Percentiles rank a stretch among this genome's conserved stretches.
Evolutionary conservation across 208 protist species (phyloP).

Genomic region (Trypanosoma rangeli): DNA sequence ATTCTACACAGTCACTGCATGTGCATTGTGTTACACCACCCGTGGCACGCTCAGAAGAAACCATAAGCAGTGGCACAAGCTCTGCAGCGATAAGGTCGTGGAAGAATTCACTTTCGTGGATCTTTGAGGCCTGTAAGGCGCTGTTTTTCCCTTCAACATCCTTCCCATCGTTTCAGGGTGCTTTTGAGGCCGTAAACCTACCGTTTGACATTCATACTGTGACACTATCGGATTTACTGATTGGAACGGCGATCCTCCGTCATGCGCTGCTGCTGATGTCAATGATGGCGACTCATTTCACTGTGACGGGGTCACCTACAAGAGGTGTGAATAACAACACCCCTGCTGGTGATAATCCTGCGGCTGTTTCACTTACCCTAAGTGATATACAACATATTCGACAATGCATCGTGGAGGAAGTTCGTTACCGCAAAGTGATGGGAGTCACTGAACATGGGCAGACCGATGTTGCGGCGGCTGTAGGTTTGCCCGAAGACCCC

Average conservation of each 20-base stretch:
- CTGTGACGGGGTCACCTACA: neutral
- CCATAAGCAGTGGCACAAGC: neutral
- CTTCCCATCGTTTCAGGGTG: neutral
- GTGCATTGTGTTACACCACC: neutral
- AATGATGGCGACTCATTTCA: neutral
- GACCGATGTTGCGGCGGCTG: neutral
- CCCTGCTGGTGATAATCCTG: neutral
- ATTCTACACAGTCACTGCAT: neutral
- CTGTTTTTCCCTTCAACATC: conserved; percentile 22
- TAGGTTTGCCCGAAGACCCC: neutral
- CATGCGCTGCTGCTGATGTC: conserved; percentile 40
- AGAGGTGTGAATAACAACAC: neutral
- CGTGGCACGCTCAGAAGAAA: neutral
- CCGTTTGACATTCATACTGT: conserved; percentile 31
- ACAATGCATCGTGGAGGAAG: conserved; percentile 35
- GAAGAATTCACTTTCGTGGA: conserved; percentile 43
- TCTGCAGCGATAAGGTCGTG: conserved; percentile 11
- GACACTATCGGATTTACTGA: conserved; percentile 45
- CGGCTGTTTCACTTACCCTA: conserved; percentile 9
- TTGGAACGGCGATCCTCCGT: conserved; percentile 57
- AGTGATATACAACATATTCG: conserved; percentile 26
- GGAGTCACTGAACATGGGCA: neutral
- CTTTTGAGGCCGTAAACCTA: neutral
- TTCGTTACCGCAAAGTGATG: conserved; percentile 29
- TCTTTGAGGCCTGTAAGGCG: conserved; percentile 33